Base-by-base conservation (phyloP, 345 rosid species). In the Eucalyptus leucophloia region DNA sequence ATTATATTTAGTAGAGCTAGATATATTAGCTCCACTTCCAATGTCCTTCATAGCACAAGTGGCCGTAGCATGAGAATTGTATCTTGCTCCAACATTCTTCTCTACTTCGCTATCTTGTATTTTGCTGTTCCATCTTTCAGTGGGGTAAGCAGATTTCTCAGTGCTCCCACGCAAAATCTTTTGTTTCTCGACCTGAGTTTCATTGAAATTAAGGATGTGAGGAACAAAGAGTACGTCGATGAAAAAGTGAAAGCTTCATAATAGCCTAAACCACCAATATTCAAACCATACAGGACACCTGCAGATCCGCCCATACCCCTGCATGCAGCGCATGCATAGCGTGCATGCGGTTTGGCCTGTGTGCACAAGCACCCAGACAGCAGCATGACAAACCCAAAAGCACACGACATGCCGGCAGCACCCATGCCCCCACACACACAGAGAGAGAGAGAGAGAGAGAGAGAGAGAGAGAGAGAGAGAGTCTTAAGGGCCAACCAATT, bases 141-240 rank as follows among this genome's bases (percentile, higher is more conserved):
- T 88, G 51, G 88, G 50, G 88, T 91, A 88, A 81, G 85, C 92
- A 83, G 94, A 90, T 92, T 91, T 94, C 90, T 92, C 95, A 23
- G 77, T 91, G 91, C 96, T 93, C 91, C 90, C 94, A 91, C 92
- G 97, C 94, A 98, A 89, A 92, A 98, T 97, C 93, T 91, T 97
- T 90, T 94, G 96, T 93, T 95, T 97, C 89, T 95, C 99, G 85
- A 97, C 97, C 99, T 97, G 94, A 37, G 30, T 10, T 77, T 77
- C 47, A 77, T 77, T 23, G 47, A 23, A 40, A 37, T 21, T 40
- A 77, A 12, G 47, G 47, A 77, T 77, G 85, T 77, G 28, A 77
- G 47, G 5, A 14, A 91, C 88, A 91, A 50, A 34, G 30, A 51
- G 8, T 12, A 15, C 8, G 49, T 45, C 4, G 2, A 54, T 34